A percentile compares a stretch with the other conserved stretches of the same genome.
Conservation (phyloP, 345 rosid genomes). For the Firmiana major region DNA sequence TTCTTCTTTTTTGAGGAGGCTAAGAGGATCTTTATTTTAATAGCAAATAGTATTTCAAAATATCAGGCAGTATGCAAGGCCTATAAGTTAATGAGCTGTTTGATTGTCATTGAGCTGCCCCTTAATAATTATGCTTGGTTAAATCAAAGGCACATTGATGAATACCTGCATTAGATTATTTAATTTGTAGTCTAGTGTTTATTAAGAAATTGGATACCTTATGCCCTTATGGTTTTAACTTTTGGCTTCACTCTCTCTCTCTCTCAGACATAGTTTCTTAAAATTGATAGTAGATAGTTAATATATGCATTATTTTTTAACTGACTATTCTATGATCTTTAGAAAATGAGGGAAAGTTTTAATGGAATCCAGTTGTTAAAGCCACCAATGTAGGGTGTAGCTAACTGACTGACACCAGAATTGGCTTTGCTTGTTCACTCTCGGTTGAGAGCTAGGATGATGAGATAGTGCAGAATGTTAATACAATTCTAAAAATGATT, state of each 20-base stretch:
- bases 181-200: slow-evolving; percentile 5
- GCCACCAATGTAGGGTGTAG: background rate
- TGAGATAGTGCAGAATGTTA: background rate
- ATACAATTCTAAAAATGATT: slow-evolving; percentile 4
- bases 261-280: background rate
- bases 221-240: background rate
- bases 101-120: background rate
- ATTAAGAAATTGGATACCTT: background rate
- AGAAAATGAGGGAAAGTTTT: background rate
- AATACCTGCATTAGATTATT: background rate
- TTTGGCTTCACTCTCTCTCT: background rate
- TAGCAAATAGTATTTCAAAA: background rate
- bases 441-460: background rate
- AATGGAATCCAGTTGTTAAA: slow-evolving; percentile 3
- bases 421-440: background rate
- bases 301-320: background rate
- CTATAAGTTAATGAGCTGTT: background rate
- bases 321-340: background rate
- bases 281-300: background rate
- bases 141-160: background rate
- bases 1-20: background rate
- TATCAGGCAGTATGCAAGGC: no score
- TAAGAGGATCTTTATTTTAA: background rate
- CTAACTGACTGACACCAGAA: background rate
- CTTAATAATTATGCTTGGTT: background rate